A percentile compares a stretch with the other conserved stretches of the same genome.
Evolutionary conservation across 495 filamentous ascomycete genomes (phyloP).

Genomic region (Gamarada debralockiae): DNA sequence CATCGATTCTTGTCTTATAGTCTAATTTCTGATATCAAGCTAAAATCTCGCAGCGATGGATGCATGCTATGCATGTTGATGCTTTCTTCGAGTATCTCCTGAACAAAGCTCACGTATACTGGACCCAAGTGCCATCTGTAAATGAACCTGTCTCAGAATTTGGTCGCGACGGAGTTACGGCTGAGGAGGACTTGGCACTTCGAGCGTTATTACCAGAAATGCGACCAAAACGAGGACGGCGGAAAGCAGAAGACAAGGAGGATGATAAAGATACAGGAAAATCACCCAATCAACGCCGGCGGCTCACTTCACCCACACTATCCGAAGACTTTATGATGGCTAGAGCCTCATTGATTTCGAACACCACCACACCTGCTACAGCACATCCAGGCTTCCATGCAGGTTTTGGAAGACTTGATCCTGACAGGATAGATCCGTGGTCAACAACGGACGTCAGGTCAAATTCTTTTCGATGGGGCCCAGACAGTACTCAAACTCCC

Average conservation of each 20-base stretch:
- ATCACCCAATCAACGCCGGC: constrained; percentile 57
- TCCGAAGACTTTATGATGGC: constrained; percentile 48
- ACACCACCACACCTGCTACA: constrained; percentile 35
- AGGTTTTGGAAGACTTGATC: constrained; percentile 4
- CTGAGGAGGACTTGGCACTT: constrained; percentile 91
- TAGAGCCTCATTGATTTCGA: constrained; percentile 17
- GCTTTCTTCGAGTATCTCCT: constrained; percentile 93
- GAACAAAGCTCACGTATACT: constrained; percentile 77
- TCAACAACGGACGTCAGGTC: constrained; percentile 27
- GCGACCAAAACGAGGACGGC: constrained; percentile 83
- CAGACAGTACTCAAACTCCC: constrained; percentile 47
- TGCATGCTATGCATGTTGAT: constrained; percentile 97
- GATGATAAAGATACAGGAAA: constrained; percentile 42
- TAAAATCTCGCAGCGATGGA: constrained; percentile 68
- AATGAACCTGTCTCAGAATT: constrained; percentile 59
- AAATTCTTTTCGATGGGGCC: constrained; percentile 21
- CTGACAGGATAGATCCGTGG: constrained; percentile 25
- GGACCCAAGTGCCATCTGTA: constrained; percentile 68
- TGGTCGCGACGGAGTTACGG: constrained; percentile 77
- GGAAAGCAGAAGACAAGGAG: constrained; percentile 75
- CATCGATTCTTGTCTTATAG: constrained; percentile 13
- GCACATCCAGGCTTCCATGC: constrained; percentile 36
- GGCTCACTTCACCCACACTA: constrained; percentile 59
- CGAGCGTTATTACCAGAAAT: constrained; percentile 86
- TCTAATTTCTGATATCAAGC: neutral